These are phyloP conservation scores for Cornus kousa DNA, from an alignment of 148 eudicot genomes.

Conservation along the genomic window DNA sequence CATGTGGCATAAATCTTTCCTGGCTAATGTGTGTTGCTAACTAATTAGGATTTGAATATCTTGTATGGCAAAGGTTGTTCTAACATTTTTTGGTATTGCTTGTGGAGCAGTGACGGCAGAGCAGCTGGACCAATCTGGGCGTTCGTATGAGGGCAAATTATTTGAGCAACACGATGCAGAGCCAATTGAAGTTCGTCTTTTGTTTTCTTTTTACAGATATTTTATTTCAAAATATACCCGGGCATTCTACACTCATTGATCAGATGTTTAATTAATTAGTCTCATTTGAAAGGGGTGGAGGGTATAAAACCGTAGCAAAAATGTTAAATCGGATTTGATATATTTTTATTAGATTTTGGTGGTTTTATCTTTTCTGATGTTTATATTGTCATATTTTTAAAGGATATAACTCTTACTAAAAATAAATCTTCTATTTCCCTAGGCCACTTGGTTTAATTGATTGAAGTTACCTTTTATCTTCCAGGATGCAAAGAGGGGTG, in stretches of 20 bases:
- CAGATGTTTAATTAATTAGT: background rate
- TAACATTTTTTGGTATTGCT: constrained; percentile 9
- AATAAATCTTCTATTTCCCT: background rate
- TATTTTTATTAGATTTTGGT: background rate
- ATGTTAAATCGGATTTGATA: background rate
- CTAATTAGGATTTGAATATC: background rate
- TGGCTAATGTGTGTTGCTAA: background rate
- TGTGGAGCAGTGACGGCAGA: constrained; percentile 26
- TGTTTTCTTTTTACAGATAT: background rate
- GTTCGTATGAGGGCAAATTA: constrained; percentile 30
- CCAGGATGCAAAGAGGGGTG: constrained; percentile 34
- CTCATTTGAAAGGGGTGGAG: background rate
- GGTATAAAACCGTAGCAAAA: background rate
- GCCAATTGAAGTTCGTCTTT: constrained; percentile 35
- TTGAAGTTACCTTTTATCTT: constrained; percentile 6
- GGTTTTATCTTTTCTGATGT: background rate
- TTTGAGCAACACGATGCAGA: constrained; percentile 21
- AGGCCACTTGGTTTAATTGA: background rate
- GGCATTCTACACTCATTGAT: background rate
- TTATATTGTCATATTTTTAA: background rate
- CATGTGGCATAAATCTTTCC: background rate
- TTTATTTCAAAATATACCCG: background rate
- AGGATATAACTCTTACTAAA: background rate
- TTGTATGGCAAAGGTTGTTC: background rate
- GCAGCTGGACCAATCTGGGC: constrained; percentile 25